These are phyloP conservation scores for Laetiporus sulphureus DNA, from an alignment of 1,284 basidiomycete genomes.

Conservation along the genomic window DNA sequence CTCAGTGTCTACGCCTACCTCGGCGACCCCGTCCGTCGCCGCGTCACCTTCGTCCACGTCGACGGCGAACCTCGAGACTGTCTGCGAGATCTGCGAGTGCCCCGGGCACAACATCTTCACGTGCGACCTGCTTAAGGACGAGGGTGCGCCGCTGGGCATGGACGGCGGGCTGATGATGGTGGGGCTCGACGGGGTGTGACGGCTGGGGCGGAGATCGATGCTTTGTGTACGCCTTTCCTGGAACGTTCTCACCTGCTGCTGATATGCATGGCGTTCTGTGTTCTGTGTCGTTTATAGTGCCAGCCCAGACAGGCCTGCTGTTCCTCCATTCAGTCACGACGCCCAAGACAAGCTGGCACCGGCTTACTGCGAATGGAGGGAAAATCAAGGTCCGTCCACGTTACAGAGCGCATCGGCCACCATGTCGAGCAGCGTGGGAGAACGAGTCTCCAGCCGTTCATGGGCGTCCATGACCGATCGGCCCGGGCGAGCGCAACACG, in stretches of 20 bases:
- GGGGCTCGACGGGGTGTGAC: conserved; percentile 22
- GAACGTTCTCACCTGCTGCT: background rate
- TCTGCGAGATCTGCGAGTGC: conserved; percentile 81
- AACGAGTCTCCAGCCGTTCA: too few species aligned
- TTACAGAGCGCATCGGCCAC: conserved; percentile 16
- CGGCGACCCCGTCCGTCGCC: background rate
- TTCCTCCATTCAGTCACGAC: conserved; percentile 12
- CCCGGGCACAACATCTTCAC: conserved; percentile 79
- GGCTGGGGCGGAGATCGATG: conserved; percentile 54
- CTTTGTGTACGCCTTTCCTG: conserved; percentile 37
- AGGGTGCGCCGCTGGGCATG: conserved; percentile 15
- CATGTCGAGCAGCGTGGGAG: conserved; percentile 33
- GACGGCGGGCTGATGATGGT: too few species aligned
- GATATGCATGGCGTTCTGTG: background rate
- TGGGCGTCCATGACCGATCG: too few species aligned
- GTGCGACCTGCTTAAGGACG: conserved; percentile 56
- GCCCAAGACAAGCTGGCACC: conserved; percentile 6
- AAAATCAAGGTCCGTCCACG: conserved; percentile 2
- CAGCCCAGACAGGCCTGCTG: conserved; percentile 51
- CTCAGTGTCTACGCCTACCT: conserved; percentile 29
- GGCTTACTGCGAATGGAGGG: conserved; percentile 4
- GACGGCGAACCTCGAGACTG: background rate
- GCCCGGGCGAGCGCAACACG: too few species aligned
- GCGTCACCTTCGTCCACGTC: background rate
- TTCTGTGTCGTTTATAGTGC: conserved; percentile 34